phyloP scores from a whole-genome alignment of 176 grass and related monocot species.

The Metroxylon sagu region DNA sequence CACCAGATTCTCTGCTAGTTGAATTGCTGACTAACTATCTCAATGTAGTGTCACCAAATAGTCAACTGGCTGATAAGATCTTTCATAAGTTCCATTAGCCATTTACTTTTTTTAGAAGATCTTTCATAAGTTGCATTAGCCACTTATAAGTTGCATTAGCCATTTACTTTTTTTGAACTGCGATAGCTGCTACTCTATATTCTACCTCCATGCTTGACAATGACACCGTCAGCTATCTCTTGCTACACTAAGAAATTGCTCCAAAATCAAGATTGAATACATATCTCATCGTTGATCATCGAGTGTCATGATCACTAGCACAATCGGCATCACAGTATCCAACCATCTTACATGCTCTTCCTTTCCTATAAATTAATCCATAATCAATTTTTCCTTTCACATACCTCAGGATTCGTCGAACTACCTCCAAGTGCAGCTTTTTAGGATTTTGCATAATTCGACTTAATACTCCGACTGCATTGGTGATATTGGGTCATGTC shows the following conservation, averaged over 20 bases:
- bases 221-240: not conserved
- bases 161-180: too few species aligned
- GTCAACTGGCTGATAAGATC: too few species aligned
- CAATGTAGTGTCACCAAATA: too few species aligned
- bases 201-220: not conserved
- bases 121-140: not conserved
- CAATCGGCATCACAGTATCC: constrained; percentile 4
- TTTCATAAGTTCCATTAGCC: too few species aligned
- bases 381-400: constrained; percentile 10
- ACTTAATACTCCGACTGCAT: constrained; percentile 7
- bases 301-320: not conserved
- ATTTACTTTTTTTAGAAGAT: too few species aligned
- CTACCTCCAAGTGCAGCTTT: constrained; percentile 4
- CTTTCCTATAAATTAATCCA: not conserved
- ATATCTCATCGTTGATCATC: not conserved
- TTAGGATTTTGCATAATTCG: constrained; percentile 11
- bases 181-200: not conserved
- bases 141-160: too few species aligned
- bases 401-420: constrained; percentile 4
- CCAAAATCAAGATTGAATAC: not conserved
- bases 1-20: not conserved
- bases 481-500: not conserved
- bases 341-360: not conserved
- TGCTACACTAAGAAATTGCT: constrained; percentile 5
- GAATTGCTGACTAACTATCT: not conserved